Evolutionary conservation across 108 stramenopile genomes (phyloP).

Genomic region (Nannochloropsis salina): DNA sequence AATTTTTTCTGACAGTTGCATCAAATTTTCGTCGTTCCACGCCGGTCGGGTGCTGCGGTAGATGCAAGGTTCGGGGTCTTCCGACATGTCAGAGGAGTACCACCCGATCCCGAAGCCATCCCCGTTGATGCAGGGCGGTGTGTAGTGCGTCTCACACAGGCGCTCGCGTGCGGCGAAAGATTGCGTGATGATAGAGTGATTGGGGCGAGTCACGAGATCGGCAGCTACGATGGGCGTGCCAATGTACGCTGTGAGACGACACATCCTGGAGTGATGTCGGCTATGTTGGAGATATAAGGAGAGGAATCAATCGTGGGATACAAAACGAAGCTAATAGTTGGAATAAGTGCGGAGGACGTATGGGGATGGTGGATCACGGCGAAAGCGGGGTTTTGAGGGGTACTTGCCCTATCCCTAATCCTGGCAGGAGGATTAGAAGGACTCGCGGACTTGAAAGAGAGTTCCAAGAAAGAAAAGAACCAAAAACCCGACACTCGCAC

Average conservation of each 20-base stretch:
- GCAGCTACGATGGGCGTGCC: background rate
- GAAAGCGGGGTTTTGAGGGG: background rate
- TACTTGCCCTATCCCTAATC: too few relatives aligned
- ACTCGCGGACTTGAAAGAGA: too few relatives aligned
- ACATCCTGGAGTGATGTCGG: background rate
- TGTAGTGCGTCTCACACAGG: background rate
- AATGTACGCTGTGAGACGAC: background rate
- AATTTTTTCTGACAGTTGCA: constrained; percentile 32
- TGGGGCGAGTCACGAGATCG: constrained; percentile 25
- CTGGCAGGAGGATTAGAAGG: too few relatives aligned
- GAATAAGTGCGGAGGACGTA: background rate
- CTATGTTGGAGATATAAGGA: background rate
- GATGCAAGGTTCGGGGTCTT: background rate
- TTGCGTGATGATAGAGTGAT: constrained; percentile 24
- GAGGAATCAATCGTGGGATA: background rate
- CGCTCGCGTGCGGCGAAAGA: constrained; percentile 21
- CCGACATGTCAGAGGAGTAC: constrained; percentile 20
- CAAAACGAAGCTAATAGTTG: background rate
- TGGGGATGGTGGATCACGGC: background rate
- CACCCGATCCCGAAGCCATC: constrained; percentile 48
- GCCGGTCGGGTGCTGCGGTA: constrained; percentile 22
- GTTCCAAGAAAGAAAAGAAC: too few relatives aligned
- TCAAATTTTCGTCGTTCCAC: constrained; percentile 33
- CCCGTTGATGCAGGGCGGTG: constrained; percentile 32
- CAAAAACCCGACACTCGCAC: too few relatives aligned